Evolutionary conservation across 2,329 filamentous ascomycete species (phyloP).

Genomic region (Decorospora gaudefroyi): DNA sequence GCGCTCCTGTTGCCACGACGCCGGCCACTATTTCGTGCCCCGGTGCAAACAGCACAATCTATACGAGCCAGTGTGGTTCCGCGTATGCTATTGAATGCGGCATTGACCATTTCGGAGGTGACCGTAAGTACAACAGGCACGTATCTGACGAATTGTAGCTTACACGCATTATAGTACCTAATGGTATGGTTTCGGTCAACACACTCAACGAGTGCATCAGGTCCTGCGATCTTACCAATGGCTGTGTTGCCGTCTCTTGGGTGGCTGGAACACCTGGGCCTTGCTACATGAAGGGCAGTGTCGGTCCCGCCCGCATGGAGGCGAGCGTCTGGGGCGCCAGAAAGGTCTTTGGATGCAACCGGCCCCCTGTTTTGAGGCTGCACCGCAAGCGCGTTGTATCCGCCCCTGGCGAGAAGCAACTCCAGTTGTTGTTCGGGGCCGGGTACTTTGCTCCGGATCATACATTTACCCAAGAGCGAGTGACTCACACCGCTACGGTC

Average conservation of each 20-base stretch:
- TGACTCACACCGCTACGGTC: neutral
- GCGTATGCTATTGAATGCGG: constrained; percentile 31
- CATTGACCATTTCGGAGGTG: constrained; percentile 29
- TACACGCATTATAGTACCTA: constrained; percentile 13
- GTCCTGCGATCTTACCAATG: constrained; percentile 24
- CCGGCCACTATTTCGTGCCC: constrained; percentile 19
- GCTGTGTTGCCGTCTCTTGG: constrained; percentile 32
- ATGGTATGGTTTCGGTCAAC: constrained; percentile 9
- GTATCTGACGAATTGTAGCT: neutral
- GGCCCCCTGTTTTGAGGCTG: constrained; percentile 14
- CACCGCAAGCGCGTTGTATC: constrained; percentile 20
- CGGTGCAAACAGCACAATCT: constrained; percentile 14
- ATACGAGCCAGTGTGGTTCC: constrained; percentile 24
- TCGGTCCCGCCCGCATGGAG: constrained; percentile 13
- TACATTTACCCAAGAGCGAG: neutral
- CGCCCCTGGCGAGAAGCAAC: neutral
- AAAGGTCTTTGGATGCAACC: constrained; percentile 13
- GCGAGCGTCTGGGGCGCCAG: constrained; percentile 28
- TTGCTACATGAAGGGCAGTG: constrained; percentile 34
- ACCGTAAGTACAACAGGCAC: constrained; percentile 15
- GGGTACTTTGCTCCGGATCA: constrained; percentile 5
- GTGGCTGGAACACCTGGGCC: constrained; percentile 17
- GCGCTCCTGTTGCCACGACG: neutral
- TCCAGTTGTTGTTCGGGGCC: constrained; percentile 6
- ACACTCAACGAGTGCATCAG: constrained; percentile 25